phyloP scores from a whole-genome alignment of 2,329 filamentous ascomycete genomes.

The Teratosphaeria zuluensis region DNA sequence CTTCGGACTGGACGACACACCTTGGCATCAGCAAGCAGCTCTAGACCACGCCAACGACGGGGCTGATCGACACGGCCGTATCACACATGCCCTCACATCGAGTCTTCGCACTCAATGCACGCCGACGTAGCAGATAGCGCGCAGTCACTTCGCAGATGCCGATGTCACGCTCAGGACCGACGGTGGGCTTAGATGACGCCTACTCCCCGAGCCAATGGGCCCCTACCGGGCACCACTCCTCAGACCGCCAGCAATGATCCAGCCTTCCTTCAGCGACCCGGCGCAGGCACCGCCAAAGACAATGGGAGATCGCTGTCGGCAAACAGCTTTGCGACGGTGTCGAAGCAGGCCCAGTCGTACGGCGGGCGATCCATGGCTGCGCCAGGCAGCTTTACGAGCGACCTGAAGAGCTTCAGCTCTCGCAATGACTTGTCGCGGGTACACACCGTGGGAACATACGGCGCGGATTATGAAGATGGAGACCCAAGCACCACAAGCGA shows the following conservation, averaged over 20 bases:
- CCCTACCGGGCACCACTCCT: conserved; percentile 11
- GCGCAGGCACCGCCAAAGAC: conserved; percentile 29
- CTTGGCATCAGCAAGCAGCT: background rate
- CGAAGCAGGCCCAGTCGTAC: conserved; percentile 47
- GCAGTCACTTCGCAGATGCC: conserved; percentile 2
- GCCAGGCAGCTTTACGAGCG: conserved; percentile 71
- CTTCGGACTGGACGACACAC: background rate
- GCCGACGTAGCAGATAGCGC: conserved; percentile 13
- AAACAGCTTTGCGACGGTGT: conserved; percentile 44
- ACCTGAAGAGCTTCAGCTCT: conserved; percentile 64
- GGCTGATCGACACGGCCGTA: background rate
- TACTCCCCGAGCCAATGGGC: conserved; percentile 18
- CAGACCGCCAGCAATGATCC: conserved; percentile 10
- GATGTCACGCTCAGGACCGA: conserved; percentile 3
- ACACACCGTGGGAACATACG: conserved; percentile 41
- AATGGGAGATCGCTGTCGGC: conserved; percentile 48
- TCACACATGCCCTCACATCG: conserved; percentile 5
- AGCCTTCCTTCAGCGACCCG: conserved; percentile 31
- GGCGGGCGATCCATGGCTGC: conserved; percentile 51
- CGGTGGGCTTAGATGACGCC: conserved; percentile 33
- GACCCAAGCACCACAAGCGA: conserved; percentile 52
- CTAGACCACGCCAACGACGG: background rate
- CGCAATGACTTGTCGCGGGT: conserved; percentile 50
- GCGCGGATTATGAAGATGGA: conserved; percentile 39
- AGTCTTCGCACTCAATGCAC: conserved; percentile 15